Evolutionary conservation across 2,329 filamentous ascomycete species (phyloP), one percentile per base, ranked within the genome.

Genomic region (Diplodia seriata): DNA sequence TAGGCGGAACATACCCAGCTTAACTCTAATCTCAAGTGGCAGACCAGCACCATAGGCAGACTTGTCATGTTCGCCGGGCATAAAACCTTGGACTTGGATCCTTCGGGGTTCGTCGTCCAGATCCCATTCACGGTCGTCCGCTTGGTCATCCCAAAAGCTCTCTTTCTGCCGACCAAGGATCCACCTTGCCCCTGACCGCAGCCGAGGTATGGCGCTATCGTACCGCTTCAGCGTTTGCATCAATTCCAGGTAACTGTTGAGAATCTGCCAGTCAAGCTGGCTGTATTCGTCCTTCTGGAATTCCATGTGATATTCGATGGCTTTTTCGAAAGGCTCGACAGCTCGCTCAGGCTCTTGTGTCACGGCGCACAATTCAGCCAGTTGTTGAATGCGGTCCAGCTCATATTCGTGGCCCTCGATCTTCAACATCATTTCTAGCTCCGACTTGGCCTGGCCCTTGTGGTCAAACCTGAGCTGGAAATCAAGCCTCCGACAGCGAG

Each of bases 51-150:
- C 93, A 76, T 97, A 97, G 0, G 85, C 81, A 6, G 84, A 82
- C 4, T 80, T 74, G 1, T 85, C 81, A 75, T 87, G 87, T 54
- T 78, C 79, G 3, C 80, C 84, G 4, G 84, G 81, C 9, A 83
- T 78, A 75, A 91, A 97, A 1, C 85, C 85, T 2, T 85, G 78
- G 5, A 91, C 85, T 68, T 85, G 79, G 1, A 82, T 77, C 68
- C 94, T 88, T 69, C 95, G 83, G 14, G 86, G 89, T 23, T 85
- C 83, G 74, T 93, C 87, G 54, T 89, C 85, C 5, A 86, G 79
- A 76, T 99, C 95, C 88, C 93, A 99, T 79, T 99, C 95, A 68
- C 93, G 86, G 76, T 97, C 93, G 75, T 97, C 92, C 5, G 87
- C 83, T 36, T 85, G 82, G 71, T 84, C 76, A 68, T 96, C 90